Percentiles rank a stretch among this genome's conserved stretches.
phyloP scores from a whole-genome alignment of 306 rosid genomes.

The Elaeagnus macrophylla region DNA sequence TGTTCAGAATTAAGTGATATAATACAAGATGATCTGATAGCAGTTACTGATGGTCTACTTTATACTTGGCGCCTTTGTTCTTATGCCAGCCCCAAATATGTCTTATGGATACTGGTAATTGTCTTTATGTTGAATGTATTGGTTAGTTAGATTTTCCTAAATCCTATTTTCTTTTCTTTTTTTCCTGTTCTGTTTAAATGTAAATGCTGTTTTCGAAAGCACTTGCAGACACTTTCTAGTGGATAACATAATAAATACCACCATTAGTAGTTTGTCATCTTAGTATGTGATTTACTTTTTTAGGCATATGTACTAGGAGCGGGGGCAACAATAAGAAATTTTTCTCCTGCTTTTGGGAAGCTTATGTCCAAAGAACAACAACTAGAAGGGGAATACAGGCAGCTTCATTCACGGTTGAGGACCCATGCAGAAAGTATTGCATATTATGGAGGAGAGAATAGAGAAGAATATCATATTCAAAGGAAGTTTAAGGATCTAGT shows the following conservation, averaged over 20 bases:
- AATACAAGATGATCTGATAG: conserved; percentile 89
- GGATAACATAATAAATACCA: conserved; percentile 14
- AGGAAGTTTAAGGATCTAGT: conserved; percentile 61
- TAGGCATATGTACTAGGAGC: conserved; percentile 92
- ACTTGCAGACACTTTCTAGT: conserved; percentile 13
- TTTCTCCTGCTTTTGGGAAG: conserved; percentile 93
- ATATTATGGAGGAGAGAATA: conserved; percentile 87
- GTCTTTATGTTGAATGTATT: conserved; percentile 14
- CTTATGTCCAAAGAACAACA: conserved; percentile 90
- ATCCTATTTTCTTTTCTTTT: conserved; percentile 3
- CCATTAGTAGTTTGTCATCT: conserved; percentile 19
- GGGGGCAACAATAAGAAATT: conserved; percentile 69
- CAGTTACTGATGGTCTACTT: conserved; percentile 81
- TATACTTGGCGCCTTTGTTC: conserved; percentile 97
- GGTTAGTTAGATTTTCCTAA: background rate
- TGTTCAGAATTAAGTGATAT: conserved; percentile 97
- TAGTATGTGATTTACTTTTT: conserved; percentile 23
- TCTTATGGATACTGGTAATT: conserved; percentile 92
- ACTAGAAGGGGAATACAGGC: conserved; percentile 95
- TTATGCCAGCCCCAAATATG: conserved; percentile 97
- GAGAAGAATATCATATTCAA: conserved; percentile 86
- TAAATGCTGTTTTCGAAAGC: background rate
- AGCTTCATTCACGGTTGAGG: conserved; percentile 90
- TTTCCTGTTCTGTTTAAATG: background rate
- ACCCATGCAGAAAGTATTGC: conserved; percentile 96